Conservation (phyloP, 1,139 yeast genomes). For the Scheffersomyces titani region DNA sequence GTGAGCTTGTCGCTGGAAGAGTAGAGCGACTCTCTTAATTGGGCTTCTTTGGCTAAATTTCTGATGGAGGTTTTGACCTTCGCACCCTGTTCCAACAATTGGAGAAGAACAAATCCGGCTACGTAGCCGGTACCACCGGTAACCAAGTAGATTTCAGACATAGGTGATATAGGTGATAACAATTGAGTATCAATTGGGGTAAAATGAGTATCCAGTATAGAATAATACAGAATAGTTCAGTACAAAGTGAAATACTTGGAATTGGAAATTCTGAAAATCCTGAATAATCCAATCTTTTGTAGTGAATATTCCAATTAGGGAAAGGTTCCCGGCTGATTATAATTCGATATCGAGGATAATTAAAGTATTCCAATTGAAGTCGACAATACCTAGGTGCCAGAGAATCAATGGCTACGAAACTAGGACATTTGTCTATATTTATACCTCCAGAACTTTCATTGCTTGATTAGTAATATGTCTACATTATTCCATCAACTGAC, state of each 20-base stretch:
- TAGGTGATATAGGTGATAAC: background rate
- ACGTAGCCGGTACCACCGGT: constrained; percentile 14
- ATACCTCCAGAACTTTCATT: background rate
- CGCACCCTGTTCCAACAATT: constrained; percentile 7
- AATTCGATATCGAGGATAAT: background rate
- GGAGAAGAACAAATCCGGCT: constrained; percentile 7
- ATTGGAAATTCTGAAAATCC: background rate
- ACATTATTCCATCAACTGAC: background rate
- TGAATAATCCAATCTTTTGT: no score
- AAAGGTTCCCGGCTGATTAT: background rate
- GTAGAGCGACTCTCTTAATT: constrained; percentile 1
- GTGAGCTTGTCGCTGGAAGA: constrained; percentile 2
- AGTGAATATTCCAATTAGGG: background rate
- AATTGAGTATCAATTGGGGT: background rate
- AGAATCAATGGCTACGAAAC: background rate
- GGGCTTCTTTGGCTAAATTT: constrained; percentile 3
- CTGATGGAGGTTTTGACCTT: constrained; percentile 11
- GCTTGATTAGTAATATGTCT: background rate
- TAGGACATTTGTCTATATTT: no score
- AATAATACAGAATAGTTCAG: background rate
- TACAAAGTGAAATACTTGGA: background rate
- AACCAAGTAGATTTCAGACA: constrained; percentile 5
- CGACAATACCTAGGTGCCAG: background rate
- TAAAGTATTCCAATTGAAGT: background rate
- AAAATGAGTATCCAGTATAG: background rate